phyloP scores from a whole-genome alignment of 164 flowering plant species.

The Macadamia integrifolia region DNA sequence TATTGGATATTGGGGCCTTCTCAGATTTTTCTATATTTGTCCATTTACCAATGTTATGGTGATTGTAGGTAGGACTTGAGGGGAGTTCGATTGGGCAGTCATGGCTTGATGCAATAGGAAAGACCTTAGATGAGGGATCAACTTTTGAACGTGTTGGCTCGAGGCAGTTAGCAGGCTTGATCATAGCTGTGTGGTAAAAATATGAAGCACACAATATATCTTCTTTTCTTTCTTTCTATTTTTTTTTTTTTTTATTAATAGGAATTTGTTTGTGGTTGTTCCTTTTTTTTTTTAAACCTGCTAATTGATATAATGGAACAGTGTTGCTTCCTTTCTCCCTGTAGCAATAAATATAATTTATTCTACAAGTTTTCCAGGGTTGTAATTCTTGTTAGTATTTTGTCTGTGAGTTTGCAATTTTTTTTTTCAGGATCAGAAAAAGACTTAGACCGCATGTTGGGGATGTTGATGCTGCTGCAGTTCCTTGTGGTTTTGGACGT shows the following conservation, averaged over 20 bases:
- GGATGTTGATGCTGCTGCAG: conserved; percentile 92
- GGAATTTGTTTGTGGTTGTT: not conserved
- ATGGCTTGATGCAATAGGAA: conserved; percentile 93
- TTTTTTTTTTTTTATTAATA: not conserved
- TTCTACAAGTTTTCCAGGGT: not conserved
- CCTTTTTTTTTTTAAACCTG: not conserved
- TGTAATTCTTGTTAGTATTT: not conserved
- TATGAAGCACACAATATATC: not conserved
- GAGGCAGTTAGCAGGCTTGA: conserved; percentile 94
- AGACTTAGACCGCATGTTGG: conserved; percentile 67
- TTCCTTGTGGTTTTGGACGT: conserved; percentile 97
- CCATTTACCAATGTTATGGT: conserved; percentile 4
- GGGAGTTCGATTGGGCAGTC: conserved; percentile 85
- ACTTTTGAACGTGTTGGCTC: conserved; percentile 90
- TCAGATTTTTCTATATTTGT: not conserved
- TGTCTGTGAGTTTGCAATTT: conserved; percentile 5
- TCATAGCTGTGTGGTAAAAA: conserved; percentile 77
- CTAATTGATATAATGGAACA: not conserved
- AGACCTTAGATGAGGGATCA: conserved; percentile 66
- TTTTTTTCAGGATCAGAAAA: conserved; percentile 65
- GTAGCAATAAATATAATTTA: not conserved
- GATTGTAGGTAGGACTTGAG: conserved; percentile 88
- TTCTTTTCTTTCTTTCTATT: no score
- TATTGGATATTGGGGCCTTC: not conserved
- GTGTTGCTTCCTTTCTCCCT: not conserved